These are phyloP conservation scores for Ceratopteris richardii DNA, from an alignment of 75 land plant species.

Conservation along the genomic window DNA sequence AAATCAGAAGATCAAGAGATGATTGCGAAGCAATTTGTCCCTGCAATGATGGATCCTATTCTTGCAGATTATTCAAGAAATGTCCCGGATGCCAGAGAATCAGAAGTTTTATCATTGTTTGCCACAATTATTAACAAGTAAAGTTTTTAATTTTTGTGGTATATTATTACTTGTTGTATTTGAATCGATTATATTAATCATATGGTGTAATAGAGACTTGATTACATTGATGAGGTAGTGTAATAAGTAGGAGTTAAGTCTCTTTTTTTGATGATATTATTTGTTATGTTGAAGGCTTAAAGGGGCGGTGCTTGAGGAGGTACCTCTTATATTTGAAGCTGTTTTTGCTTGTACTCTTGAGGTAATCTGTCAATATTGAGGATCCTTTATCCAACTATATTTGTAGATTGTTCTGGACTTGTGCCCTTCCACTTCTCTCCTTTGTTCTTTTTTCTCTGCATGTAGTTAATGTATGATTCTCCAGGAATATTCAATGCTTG, in stretches of 20 bases:
- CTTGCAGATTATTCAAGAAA: constrained; percentile 95
- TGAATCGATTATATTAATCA: not conserved
- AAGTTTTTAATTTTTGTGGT: constrained; percentile 6
- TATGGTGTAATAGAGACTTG: not conserved
- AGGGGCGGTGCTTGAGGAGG: constrained; percentile 84
- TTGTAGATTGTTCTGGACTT: too few relatives aligned
- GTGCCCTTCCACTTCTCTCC: too few relatives aligned
- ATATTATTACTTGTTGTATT: not conserved
- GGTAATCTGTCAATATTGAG: constrained; percentile 25
- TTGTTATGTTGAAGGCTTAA: constrained; percentile 52
- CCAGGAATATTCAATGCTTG: too few relatives aligned
- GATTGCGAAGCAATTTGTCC: constrained; percentile 94
- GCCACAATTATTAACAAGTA: constrained; percentile 99
- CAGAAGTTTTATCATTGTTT: constrained; percentile 94
- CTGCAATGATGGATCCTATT: constrained; percentile 98
- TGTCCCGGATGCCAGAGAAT: constrained; percentile 95
- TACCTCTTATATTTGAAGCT: constrained; percentile 97
- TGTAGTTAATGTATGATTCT: not conserved
- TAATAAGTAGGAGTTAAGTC: not conserved
- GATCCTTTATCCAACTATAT: not conserved
- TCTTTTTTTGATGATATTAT: not conserved
- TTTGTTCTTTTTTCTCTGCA: too few relatives aligned
- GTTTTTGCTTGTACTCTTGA: constrained; percentile 97
- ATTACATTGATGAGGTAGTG: not conserved
- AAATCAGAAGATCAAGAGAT: constrained; percentile 88